Base-by-base conservation (phyloP, 257 asterid genomes). In the Leonotis leonurus region DNA sequence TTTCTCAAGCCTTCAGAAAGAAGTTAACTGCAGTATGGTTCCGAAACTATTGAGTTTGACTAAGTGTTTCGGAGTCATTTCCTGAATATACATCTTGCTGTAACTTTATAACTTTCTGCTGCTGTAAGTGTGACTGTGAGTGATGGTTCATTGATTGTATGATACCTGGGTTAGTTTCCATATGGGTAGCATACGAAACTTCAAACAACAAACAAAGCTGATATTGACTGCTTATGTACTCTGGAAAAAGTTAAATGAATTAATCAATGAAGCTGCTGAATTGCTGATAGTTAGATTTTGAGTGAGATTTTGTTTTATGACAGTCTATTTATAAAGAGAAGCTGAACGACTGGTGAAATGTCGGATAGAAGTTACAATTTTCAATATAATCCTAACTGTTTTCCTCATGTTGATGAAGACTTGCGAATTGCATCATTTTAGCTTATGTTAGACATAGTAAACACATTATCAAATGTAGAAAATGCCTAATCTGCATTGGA, bases 251-350 rank as follows among this genome's bases (percentile, higher is more conserved):
- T n/a, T n/a, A n/a, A n/a, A 40, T 64, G 56, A 30, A 21, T 13
- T 20, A 8, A 66, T n/a, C 60, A 6, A n/a, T 71, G 59, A 58
- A 45, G 77, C 58, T 50, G 24, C 58, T n/a, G n/a, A n/a, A n/a
- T n/a, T n/a, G n/a, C n/a, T 25, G 64, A 25, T 43, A 33, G 16
- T 36, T 49, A 37, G 30, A 21, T 57, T n/a, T n/a, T n/a, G n/a
- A n/a, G n/a, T n/a, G n/a, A n/a, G n/a, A n/a, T n/a, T n/a, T n/a
- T n/a, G n/a, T n/a, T n/a, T n/a, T n/a, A n/a, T n/a, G n/a, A n/a
- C n/a, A n/a, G n/a, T n/a, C n/a, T n/a, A n/a, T n/a, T n/a, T n/a
- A n/a, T n/a, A n/a, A 43, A 22, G 44, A 70, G 44, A 27, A 51
- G 48, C 9, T 55, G n/a, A 54, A 20, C 41, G 32, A 45, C 37